These are phyloP conservation scores for Batkoa obscura DNA, from an alignment of 371 early-diverging fungal species.

Conservation along the genomic window DNA sequence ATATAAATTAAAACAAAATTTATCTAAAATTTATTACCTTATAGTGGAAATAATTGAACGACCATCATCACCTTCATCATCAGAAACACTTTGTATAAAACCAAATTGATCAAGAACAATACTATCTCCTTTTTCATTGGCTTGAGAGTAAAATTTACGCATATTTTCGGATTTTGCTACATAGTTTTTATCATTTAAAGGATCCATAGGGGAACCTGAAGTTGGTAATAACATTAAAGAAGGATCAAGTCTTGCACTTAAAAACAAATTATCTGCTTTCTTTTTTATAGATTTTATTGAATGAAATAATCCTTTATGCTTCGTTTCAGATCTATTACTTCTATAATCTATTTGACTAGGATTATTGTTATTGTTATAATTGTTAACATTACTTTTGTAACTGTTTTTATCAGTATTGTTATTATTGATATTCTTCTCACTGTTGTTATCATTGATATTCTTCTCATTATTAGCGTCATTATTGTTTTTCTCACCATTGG, in stretches of 20 bases:
- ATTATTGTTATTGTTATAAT: too few species aligned
- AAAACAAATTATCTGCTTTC: not conserved
- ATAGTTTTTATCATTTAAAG: not conserved
- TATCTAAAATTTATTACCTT: conserved; percentile 7
- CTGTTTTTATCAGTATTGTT: too few species aligned
- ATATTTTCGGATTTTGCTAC: not conserved
- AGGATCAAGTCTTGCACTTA: conserved; percentile 1
- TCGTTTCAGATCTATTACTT: too few species aligned
- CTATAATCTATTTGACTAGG: too few species aligned
- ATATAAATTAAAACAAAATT: not conserved
- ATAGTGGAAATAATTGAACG: conserved; percentile 8
- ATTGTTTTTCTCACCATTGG: too few species aligned
- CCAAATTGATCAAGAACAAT: conserved; percentile 19
- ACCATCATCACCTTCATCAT: conserved; percentile 13
- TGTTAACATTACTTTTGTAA: too few species aligned
- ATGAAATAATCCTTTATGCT: not conserved
- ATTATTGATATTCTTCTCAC: too few species aligned
- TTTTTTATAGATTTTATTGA: not conserved
- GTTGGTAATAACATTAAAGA: not conserved
- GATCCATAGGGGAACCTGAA: too few species aligned
- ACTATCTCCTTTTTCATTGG: not conserved
- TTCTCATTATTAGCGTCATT: too few species aligned
- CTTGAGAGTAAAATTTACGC: not conserved
- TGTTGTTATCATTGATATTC: too few species aligned
- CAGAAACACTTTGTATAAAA: conserved; percentile 22